phyloP scores from a whole-genome alignment of 106 monocot genomes.

The Allium fistulosum region DNA sequence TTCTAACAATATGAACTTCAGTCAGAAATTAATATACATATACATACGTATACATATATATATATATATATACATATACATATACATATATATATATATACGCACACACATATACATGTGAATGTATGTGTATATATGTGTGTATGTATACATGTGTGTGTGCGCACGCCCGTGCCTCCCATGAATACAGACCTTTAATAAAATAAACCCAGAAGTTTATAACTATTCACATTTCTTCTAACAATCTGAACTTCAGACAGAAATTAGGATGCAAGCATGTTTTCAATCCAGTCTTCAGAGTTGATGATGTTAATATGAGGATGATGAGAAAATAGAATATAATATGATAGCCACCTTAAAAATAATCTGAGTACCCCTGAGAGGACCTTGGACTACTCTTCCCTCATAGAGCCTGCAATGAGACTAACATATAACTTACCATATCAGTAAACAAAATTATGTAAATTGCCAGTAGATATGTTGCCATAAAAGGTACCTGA shows the following conservation, averaged over 20 bases:
- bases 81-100: too few species aligned
- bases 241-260: background rate
- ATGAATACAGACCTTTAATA: too few species aligned
- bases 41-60: too few species aligned
- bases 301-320: background rate
- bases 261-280: background rate
- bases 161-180: too few species aligned
- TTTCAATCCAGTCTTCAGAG: background rate
- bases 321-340: slow-evolving; percentile 1
- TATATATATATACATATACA: too few species aligned
- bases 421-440: slow-evolving; percentile 31
- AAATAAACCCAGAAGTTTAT: too few species aligned
- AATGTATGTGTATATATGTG: too few species aligned
- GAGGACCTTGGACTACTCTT: slow-evolving; percentile 67
- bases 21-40: background rate
- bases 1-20: background rate
- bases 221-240: background rate
- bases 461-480: background rate
- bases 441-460: slow-evolving; percentile 16
- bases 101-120: too few species aligned
- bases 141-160: too few species aligned
- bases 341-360: slow-evolving; percentile 53
- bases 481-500: slow-evolving; percentile 47
- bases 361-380: slow-evolving; percentile 48
- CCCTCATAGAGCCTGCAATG: slow-evolving; percentile 93